Percentiles rank a stretch among this genome's conserved stretches.
These are phyloP conservation scores for Oryza meridionalis DNA, from an alignment of 176 grass and related monocot genomes.

Conservation along the genomic window DNA sequence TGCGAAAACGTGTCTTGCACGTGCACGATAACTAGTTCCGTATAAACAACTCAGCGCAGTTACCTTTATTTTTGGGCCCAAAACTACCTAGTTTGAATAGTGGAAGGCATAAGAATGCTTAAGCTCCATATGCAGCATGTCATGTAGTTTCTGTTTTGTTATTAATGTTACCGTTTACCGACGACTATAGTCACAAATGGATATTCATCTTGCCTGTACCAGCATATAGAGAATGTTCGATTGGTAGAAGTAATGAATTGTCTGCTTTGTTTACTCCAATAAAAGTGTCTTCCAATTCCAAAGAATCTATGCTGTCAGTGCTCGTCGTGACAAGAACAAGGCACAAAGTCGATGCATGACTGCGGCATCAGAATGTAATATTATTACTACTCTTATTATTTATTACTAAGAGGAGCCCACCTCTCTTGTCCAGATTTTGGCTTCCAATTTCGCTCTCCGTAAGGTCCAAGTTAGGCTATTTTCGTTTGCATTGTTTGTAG, in stretches of 20 bases:
- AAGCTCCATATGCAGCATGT: too few relatives aligned
- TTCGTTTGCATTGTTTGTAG: conserved; percentile 38
- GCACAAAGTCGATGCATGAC: conserved; percentile 5
- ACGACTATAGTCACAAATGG: background rate
- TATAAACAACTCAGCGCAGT: too few relatives aligned
- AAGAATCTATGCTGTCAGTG: conserved; percentile 43
- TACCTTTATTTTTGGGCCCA: too few relatives aligned
- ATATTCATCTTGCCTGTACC: background rate
- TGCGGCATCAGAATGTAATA: background rate
- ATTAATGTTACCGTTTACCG: background rate
- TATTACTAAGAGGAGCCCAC: background rate
- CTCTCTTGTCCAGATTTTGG: conserved; percentile 13
- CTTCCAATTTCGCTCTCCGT: background rate
- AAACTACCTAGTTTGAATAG: too few relatives aligned
- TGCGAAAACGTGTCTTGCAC: too few relatives aligned
- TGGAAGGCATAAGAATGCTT: too few relatives aligned
- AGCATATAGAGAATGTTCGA: background rate
- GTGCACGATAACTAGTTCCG: too few relatives aligned
- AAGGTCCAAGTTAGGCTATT: background rate
- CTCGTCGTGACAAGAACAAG: conserved; percentile 26
- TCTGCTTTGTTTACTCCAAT: conserved; percentile 5
- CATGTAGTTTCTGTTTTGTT: too few relatives aligned
- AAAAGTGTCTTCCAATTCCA: background rate
- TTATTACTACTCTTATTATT: too few relatives aligned
- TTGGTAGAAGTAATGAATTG: conserved; percentile 1